Percentiles rank a stretch among this genome's conserved stretches.
Conservation (phyloP, 768 basidiomycete genomes). For the Pilatotrama ljubarskyi region DNA sequence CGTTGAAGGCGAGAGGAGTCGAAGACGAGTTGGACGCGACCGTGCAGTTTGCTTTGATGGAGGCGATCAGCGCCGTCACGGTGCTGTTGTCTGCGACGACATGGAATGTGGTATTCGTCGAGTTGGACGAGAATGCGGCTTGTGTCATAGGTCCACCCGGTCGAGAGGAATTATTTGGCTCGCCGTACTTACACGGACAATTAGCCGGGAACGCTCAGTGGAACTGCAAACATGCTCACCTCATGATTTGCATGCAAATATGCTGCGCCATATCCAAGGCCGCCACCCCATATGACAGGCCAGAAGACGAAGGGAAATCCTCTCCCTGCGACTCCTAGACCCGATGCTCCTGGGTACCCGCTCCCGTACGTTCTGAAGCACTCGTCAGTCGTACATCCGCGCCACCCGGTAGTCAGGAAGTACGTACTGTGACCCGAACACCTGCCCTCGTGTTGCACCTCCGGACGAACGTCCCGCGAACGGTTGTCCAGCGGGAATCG, state of each 20-base stretch:
- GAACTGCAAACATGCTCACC: conserved; percentile 30
- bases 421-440: conserved; percentile 12
- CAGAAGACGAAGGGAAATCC: conserved; percentile 69
- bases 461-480: conserved; percentile 45
- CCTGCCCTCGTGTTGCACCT: conserved; percentile 45
- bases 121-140: conserved; percentile 31
- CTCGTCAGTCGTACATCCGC: not conserved
- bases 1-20: conserved; percentile 35
- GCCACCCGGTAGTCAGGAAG: not conserved
- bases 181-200: conserved; percentile 39
- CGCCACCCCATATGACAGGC: conserved; percentile 55
- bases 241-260: conserved; percentile 42
- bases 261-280: conserved; percentile 29
- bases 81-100: conserved; percentile 39
- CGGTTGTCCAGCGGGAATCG: conserved; percentile 31
- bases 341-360: conserved; percentile 55
- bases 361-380: conserved; percentile 54
- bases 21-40: conserved; percentile 32
- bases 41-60: conserved; percentile 33
- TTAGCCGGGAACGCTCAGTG: conserved; percentile 30
- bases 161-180: conserved; percentile 34
- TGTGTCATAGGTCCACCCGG: conserved; percentile 36
- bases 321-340: conserved; percentile 47
- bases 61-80: conserved; percentile 32
- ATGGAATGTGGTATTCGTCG: conserved; percentile 33